Percentiles rank a stretch among this genome's conserved stretches.
phyloP scores from a whole-genome alignment of 352 stramenopile genomes.

The Pythium insidiosum region DNA sequence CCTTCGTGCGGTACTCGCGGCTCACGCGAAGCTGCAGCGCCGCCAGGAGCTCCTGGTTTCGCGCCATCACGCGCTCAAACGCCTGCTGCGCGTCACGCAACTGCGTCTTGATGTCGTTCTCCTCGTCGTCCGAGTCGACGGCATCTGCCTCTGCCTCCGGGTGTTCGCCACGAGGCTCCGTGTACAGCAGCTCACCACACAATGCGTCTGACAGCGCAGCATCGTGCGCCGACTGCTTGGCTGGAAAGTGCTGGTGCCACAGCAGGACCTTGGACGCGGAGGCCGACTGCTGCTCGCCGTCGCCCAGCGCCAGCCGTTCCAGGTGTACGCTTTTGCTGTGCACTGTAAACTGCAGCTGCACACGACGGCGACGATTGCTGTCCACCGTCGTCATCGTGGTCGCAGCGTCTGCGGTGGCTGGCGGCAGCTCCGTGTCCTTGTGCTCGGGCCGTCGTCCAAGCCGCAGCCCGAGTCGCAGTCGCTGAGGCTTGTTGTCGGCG shows the following conservation, averaged over 20 bases:
- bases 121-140: slow-evolving; percentile 36
- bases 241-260: slow-evolving; percentile 48
- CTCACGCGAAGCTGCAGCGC: slow-evolving; percentile 28
- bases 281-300: not conserved
- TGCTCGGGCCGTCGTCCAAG: slow-evolving; percentile 16
- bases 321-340: not conserved
- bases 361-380: too few species aligned
- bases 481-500: not conserved
- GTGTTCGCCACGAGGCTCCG: slow-evolving; percentile 40
- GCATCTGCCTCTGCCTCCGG: slow-evolving; percentile 17
- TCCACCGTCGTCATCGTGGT: not conserved
- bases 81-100: slow-evolving; percentile 34
- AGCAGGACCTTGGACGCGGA: slow-evolving; percentile 46
- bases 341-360: not conserved
- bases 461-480: slow-evolving; percentile 10
- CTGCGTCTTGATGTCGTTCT: slow-evolving; percentile 42
- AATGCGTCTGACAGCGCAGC: slow-evolving; percentile 35
- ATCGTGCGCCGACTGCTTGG: slow-evolving; percentile 26
- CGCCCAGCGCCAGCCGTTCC: not conserved
- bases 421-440: not conserved
- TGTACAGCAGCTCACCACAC: slow-evolving; percentile 16
- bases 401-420: too few species aligned
- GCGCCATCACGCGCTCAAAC: slow-evolving; percentile 30
- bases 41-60: slow-evolving; percentile 31
- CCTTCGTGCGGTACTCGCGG: slow-evolving; percentile 36